Conservation (phyloP, 805 yeast species). For the Henningerozyma blattae region DNA sequence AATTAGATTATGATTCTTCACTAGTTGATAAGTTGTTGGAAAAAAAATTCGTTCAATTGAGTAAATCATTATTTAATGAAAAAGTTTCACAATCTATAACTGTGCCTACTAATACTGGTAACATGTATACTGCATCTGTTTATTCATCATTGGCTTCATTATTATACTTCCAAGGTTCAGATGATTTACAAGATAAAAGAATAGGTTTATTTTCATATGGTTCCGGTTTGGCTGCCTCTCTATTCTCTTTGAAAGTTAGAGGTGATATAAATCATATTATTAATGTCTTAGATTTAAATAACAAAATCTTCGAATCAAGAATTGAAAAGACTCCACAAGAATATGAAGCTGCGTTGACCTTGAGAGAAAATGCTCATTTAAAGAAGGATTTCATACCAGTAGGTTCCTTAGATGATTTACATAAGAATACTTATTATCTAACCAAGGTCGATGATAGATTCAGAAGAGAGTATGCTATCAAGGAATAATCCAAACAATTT, state of each 20-base stretch:
- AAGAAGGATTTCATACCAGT: slow-evolving; percentile 68
- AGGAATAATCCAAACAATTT: slow-evolving; percentile 30
- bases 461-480: slow-evolving; percentile 70
- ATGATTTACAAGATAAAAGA: slow-evolving; percentile 67
- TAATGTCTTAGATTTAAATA: slow-evolving; percentile 51
- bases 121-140: slow-evolving; percentile 92
- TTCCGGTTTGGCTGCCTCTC: slow-evolving; percentile 90
- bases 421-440: slow-evolving; percentile 73
- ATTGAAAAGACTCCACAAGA: slow-evolving; percentile 56
- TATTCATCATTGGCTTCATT: slow-evolving; percentile 81
- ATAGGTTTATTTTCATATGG: slow-evolving; percentile 94
- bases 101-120: slow-evolving; percentile 95
- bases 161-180: slow-evolving; percentile 62
- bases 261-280: slow-evolving; percentile 70
- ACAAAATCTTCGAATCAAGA: slow-evolving; percentile 52
- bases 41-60: slow-evolving; percentile 68
- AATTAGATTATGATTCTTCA: slow-evolving; percentile 54
- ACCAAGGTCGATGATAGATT: slow-evolving; percentile 74
- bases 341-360: slow-evolving; percentile 67
- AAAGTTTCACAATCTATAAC: slow-evolving; percentile 71
- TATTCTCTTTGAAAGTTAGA: slow-evolving; percentile 65
- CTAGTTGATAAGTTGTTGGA: slow-evolving; percentile 72
- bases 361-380: slow-evolving; percentile 85
- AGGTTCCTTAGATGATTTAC: slow-evolving; percentile 64
- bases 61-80: slow-evolving; percentile 55